Evolutionary conservation across 306 rosid species (phyloP), one percentile per base, ranked within the genome.

Genomic region (Phaseolus lunatus): DNA sequence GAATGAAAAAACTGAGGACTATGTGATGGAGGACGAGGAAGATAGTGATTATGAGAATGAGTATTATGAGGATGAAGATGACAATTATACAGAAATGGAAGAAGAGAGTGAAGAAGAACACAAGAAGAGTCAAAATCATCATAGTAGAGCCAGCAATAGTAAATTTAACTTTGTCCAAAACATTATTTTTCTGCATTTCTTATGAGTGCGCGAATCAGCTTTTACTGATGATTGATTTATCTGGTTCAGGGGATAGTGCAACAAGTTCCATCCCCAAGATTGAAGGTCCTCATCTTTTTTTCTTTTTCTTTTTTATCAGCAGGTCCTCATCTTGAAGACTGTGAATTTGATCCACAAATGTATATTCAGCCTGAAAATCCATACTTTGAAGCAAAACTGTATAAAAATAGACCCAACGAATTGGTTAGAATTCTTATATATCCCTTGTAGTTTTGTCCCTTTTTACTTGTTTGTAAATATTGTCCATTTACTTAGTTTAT

Each of bases 371-470:
- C 2, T 3, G 67, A 35, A 33, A 72, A 78, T 72, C 86, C 83
- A 14, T 33, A 33, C 48, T 82, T 77, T 19, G 9, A 64, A 23
- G 43, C 67, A 18, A 78, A 62, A 44, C 4, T 0, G 7, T 0
- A 5, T 8, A 19, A 10, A 56, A 0, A 0, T 9, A 57, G 79
- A 59, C 20, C 23, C 11, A 82, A 82, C 1, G 80, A 82, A 78
- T 31, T 82, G 79, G 86, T 82, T 26, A 78, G 39, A 31, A 64
- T 70, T 61, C 44, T 69, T 45, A 5, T 59, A 9, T 56, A 7
- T 41, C 6, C 67, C 14, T 33, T 53, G 13, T 57, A 15, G 19
- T 58, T 16, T 18, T 78, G 0, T 48, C 18, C 3, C 61, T n/a
- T 22, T 29, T 1, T 31, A 12, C 18, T 69, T 19, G 41, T 23